Evolutionary conservation across 176 grass and related monocot species (phyloP).

Genomic region (Melocanna baccifera): DNA sequence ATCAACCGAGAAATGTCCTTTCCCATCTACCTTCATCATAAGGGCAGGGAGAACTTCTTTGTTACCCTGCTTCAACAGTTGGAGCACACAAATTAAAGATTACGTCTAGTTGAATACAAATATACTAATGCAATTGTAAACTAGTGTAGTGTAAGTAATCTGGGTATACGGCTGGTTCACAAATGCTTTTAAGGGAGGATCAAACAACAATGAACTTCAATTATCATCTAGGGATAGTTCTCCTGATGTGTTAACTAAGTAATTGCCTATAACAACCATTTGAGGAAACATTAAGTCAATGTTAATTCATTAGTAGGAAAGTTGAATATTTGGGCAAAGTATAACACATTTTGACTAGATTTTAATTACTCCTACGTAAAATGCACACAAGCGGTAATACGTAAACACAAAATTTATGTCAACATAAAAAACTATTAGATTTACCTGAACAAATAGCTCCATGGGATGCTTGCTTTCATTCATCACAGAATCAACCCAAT

Average conservation of each 20-base stretch:
- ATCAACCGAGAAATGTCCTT: conserved; percentile 67
- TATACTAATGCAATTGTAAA: background rate
- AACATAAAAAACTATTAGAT: conserved; percentile 3
- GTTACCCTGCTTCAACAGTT: conserved; percentile 68
- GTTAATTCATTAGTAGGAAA: background rate
- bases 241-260: background rate
- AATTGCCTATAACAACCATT: background rate
- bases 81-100: background rate
- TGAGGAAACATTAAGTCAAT: background rate
- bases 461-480: conserved; percentile 58
- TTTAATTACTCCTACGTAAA: background rate
- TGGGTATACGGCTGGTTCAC: background rate
- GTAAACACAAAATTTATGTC: background rate
- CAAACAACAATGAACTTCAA: background rate
- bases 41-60: conserved; percentile 76
- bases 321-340: background rate
- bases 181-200: background rate
- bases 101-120: background rate
- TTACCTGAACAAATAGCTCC: conserved; percentile 74
- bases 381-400: background rate
- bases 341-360: background rate
- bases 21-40: conserved; percentile 56
- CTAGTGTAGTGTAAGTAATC: background rate
- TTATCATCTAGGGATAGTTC: background rate
- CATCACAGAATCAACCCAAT: conserved; percentile 47